Base-by-base conservation (phyloP, 805 yeast species). In the Candida broadrunensis region DNA sequence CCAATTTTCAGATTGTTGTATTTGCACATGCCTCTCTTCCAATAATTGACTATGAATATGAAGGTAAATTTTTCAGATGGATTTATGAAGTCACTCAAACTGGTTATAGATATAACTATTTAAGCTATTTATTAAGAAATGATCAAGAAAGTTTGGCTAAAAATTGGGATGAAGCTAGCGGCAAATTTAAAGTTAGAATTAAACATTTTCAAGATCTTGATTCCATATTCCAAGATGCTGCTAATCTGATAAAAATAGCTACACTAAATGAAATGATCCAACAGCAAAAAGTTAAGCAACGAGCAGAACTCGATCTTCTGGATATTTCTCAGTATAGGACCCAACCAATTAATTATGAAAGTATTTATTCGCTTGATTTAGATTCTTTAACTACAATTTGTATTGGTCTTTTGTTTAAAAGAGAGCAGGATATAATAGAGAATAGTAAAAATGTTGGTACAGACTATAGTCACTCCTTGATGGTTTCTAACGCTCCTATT, bases 121-220 rank as follows among this genome's bases (percentile, higher is more conserved):
- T 27, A 18, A 44, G 34, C 20, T 30, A 30, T 14, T n/a, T 18
- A 29, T 17, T 44, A 15, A 17, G 14, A 2, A 12, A 17, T 13
- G 24, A 23, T 13, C 44, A 39, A 17, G 9, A 23, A 13, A 21
- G 38, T 18, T 24, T 43, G 12, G 36, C 44, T 17, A 41, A 39
- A 31, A 36, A 16, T 29, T 43, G 47, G 47, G 47, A 43, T 32
- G 41, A 41, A n/a, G 6, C n/a, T 18, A 17, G 37, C 2, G 43
- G 26, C 14, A 39, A 39, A 18, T 20, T 43, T 12, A 41, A 43
- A 16, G 26, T 43, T 18, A 34, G 18, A 31, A 33, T 43, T 5
- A 27, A 39, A 7, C 43, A 43, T 20, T 9, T 21, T 11, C 17
- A 23, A 31, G 33, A 27, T 23, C 14, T 24, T 4, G 27, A 20